Base-by-base conservation (phyloP, 2,329 filamentous ascomycete species). In the Scolecobasidium constrictum region DNA sequence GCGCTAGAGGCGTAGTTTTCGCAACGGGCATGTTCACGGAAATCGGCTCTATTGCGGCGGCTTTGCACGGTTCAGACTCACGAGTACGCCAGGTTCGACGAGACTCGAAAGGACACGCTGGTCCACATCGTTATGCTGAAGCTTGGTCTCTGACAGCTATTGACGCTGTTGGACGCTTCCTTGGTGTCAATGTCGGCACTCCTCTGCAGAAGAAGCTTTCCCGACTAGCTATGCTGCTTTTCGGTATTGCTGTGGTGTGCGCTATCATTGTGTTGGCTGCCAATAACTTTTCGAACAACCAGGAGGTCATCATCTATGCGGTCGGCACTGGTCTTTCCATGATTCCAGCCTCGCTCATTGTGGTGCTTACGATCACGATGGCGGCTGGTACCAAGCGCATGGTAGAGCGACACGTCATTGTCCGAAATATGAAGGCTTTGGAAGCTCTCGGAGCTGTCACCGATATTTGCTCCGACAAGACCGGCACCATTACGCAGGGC, bases 141-240 rank as follows among this genome's bases (percentile, higher is more conserved):
- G 42, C 42, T 17, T 38, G 42, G 36, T 19, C 18, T 16, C 26
- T 44, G 42, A 44, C 42, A 11, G 35, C 28, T 6, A 38, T 15
- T 18, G 42, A 44, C 33, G 42, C 42, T 15, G 35, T 44, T 20
- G 42, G 42, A n/a, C 35, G 36, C 21, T 66, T 85, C 54, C 66
- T 84, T 6, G 80, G 81, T 40, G 71, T 83, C 47, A 42, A 42
- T 34, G 40, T 42, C 12, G 86, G 86, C 40, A 94, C 87, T 2
- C 87, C 87, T 1, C 68, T 94, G 38, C 86, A 94, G 64, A 81
- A 82, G 50, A 90, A 86, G 55, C 71, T 94, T 40, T 86, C 83
- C 64, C 86, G 87, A 61, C 81, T 94, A 54, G 86, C 87, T 20
- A 77, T 92, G 35, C 57, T 86, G 3, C 74, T 94, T 2, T 93